phyloP scores from a whole-genome alignment of 2,329 filamentous ascomycete genomes.

The Trichoderma sp. region DNA sequence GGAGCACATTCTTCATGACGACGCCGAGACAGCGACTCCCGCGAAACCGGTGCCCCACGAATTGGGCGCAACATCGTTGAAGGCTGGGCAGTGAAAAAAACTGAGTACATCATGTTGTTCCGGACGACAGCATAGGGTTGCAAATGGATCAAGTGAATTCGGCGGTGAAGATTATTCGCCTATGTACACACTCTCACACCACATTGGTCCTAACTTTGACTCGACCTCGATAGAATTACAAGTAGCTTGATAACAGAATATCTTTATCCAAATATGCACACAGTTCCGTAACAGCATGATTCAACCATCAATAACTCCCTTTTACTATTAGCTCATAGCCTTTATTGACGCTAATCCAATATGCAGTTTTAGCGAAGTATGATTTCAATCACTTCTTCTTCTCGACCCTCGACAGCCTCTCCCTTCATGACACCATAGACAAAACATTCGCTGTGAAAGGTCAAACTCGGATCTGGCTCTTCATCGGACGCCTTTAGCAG shows the following conservation, averaged over 20 bases:
- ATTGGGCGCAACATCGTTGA: slow-evolving; percentile 1
- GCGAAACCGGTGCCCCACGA: slow-evolving; percentile 8
- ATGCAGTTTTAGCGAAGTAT: not conserved
- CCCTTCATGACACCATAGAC: not conserved
- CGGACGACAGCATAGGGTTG: not conserved
- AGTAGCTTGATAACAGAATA: not conserved
- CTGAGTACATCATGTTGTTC: not conserved
- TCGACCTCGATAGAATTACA: not conserved
- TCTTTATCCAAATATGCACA: not conserved
- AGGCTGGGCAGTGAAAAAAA: not conserved
- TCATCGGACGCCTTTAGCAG: not conserved
- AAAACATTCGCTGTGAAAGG: slow-evolving; percentile 10
- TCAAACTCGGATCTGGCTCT: not conserved
- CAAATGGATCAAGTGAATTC: not conserved
- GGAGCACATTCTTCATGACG: slow-evolving; percentile 20
- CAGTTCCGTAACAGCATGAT: not conserved
- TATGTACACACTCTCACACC: not conserved
- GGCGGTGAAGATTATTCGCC: not conserved
- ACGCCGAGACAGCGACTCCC: not conserved
- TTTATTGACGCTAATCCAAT: not conserved
- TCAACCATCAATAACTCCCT: not conserved
- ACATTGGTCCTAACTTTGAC: not conserved
- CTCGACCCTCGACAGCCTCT: not conserved
- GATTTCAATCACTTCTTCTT: not conserved
- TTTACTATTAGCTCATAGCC: not conserved